Conservation (phyloP, 169 alveolate species). For the Plasmodium fragile region DNA sequence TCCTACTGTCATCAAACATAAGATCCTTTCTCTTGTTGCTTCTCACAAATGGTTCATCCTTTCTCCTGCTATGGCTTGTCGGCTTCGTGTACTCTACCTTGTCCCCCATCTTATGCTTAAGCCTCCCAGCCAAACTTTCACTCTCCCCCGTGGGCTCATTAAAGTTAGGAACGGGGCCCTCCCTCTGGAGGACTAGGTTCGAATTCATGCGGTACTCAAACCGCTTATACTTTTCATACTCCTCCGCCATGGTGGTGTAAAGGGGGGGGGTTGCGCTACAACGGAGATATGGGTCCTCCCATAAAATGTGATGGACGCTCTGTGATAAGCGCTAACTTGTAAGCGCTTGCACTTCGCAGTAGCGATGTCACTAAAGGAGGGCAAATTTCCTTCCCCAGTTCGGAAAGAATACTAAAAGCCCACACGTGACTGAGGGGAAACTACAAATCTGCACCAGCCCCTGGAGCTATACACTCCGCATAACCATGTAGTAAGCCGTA, state of each 20-base stretch:
- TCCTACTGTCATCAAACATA: conserved; percentile 75
- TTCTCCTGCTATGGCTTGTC: conserved; percentile 35
- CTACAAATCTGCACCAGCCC: not conserved
- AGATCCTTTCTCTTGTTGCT: conserved; percentile 57
- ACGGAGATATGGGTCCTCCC: not conserved
- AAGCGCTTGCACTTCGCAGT: not conserved
- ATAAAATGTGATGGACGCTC: not conserved
- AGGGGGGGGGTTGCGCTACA: not conserved
- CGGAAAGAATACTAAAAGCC: not conserved
- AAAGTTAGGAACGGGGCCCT: conserved; percentile 86
- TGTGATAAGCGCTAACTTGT: not conserved
- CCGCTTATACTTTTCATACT: conserved; percentile 93
- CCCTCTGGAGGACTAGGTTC: conserved; percentile 91
- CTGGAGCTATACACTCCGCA: not conserved
- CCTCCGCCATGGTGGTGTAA: conserved; percentile 91
- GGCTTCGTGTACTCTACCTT: conserved; percentile 86
- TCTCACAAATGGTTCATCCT: not conserved
- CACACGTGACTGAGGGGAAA: not conserved
- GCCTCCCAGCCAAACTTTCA: conserved; percentile 94
- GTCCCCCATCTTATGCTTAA: conserved; percentile 95
- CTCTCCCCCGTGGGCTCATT: conserved; percentile 98
- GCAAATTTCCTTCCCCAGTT: not conserved
- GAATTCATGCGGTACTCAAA: conserved; percentile 94
- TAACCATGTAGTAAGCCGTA: not conserved
- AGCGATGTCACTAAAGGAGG: not conserved